These are phyloP conservation scores for Aspergillus japonicus DNA, from an alignment of 2,329 filamentous ascomycete genomes.

Conservation along the genomic window DNA sequence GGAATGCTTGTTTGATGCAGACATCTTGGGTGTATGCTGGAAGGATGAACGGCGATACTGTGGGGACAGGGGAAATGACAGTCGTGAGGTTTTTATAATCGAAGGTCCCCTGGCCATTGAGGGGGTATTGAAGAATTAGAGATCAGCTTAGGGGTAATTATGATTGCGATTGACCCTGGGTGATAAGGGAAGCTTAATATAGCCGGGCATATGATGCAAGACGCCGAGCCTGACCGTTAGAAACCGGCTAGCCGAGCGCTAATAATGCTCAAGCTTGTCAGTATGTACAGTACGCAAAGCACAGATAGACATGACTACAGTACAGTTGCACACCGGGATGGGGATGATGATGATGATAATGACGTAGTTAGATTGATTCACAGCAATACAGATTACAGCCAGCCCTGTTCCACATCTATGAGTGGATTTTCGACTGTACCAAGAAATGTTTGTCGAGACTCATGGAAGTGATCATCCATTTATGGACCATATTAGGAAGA, in stretches of 20 bases:
- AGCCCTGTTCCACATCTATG: no score
- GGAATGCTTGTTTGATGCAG: constrained; percentile 14
- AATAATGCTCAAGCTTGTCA: not conserved
- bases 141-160: not conserved
- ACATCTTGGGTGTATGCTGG: constrained; percentile 8
- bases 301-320: not conserved
- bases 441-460: no score
- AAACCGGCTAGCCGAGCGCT: not conserved
- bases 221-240: not conserved
- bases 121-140: not conserved
- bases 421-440: no score
- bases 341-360: not conserved
- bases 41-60: not conserved
- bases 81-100: not conserved
- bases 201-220: not conserved
- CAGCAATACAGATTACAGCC: no score
- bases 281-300: not conserved
- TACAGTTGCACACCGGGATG: not conserved
- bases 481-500: no score
- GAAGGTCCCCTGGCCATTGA: not conserved
- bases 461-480: no score
- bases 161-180: not conserved
- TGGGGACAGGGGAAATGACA: not conserved
- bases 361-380: not conserved
- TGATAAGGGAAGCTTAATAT: not conserved